Evolutionary conservation across 179 eudicot species (phyloP).

Genomic region (Corrigiola litoralis): DNA sequence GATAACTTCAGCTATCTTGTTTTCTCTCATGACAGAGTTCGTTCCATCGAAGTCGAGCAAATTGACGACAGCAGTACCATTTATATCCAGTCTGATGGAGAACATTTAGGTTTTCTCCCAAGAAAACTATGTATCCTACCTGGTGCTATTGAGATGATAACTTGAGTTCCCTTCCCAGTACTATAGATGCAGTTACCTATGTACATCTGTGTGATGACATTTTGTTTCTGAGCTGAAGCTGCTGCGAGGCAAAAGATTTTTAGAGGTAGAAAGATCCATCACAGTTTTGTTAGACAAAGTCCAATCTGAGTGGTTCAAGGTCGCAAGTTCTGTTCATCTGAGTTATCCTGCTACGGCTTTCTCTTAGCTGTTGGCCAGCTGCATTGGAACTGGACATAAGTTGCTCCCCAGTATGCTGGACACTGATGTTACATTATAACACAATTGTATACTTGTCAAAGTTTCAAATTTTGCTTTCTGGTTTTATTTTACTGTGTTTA

Average conservation of each 20-base stretch:
- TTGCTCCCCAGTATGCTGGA: background rate
- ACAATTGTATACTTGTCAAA: background rate
- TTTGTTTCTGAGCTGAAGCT: background rate
- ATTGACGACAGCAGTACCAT: conserved; percentile 35
- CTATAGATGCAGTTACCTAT: background rate
- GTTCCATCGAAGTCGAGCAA: conserved; percentile 70
- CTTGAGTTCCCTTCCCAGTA: conserved; percentile 18
- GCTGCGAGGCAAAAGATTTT: background rate
- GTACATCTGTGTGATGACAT: conserved; percentile 2
- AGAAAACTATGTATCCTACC: conserved; percentile 63
- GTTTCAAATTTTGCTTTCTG: background rate
- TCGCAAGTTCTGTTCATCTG: background rate
- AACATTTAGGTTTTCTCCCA: conserved; percentile 86
- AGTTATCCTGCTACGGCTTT: too few relatives aligned
- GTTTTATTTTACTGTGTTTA: background rate
- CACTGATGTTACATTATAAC: too few relatives aligned
- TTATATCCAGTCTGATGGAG: conserved; percentile 91
- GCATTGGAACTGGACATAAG: too few relatives aligned
- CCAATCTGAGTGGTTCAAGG: background rate
- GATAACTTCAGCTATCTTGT: background rate
- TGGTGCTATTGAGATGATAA: conserved; percentile 66
- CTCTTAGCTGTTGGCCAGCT: too few relatives aligned
- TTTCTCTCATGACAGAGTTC: conserved; percentile 43
- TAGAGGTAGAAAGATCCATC: background rate
- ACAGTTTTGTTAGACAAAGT: background rate